phyloP scores from a whole-genome alignment of 2,329 filamentous ascomycete species.

The Penicillium sp. region DNA sequence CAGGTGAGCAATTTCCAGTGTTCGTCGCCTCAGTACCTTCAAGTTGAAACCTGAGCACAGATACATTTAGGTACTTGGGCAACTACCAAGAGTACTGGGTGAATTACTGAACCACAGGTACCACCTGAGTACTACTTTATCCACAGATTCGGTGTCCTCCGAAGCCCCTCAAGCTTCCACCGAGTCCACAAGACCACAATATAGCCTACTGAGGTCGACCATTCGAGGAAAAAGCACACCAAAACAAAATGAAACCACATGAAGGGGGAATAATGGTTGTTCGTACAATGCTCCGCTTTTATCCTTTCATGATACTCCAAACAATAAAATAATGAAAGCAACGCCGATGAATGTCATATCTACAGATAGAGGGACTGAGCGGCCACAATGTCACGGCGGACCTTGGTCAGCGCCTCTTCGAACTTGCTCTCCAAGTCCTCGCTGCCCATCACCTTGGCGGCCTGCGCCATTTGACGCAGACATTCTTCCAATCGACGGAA shows the following conservation, averaged over 20 bases:
- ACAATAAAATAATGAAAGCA: constrained; percentile 1
- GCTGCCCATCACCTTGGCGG: constrained; percentile 95
- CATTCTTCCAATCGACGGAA: constrained; percentile 95
- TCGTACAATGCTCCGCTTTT: constrained; percentile 2
- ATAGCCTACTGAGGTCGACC: no score
- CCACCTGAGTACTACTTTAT: no score
- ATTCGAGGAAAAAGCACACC: no score
- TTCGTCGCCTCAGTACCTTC: no score
- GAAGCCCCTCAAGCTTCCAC: no score
- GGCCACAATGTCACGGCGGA: constrained; percentile 88
- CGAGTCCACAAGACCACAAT: no score
- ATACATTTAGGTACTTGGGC: no score
- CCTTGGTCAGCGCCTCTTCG: constrained; percentile 74
- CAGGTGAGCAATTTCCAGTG: no score
- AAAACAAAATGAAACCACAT: background rate
- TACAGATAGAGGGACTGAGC: constrained; percentile 89
- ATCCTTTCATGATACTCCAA: background rate
- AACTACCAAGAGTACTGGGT: no score
- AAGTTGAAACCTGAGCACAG: no score
- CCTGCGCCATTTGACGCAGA: constrained; percentile 89
- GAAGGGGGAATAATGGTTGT: background rate
- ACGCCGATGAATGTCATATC: constrained; percentile 21
- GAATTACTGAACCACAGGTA: no score
- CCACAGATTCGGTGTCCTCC: no score
- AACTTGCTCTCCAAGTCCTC: constrained; percentile 91